Base-by-base conservation (phyloP, 495 filamentous ascomycete genomes). In the Aspergillus saccharolyticus region DNA sequence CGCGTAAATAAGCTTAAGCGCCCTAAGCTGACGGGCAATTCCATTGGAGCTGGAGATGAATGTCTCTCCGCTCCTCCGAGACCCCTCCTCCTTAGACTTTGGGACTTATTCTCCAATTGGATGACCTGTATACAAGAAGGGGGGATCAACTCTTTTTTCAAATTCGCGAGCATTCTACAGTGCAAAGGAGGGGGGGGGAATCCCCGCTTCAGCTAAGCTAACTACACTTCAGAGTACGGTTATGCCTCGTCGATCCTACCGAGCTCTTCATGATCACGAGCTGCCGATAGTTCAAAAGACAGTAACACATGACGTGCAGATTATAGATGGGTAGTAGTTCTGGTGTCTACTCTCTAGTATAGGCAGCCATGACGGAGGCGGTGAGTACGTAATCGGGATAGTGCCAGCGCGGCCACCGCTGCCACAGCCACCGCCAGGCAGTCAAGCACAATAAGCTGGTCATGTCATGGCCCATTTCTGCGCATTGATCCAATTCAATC, bases 371-470 rank as follows among this genome's bases (percentile, higher is more conserved):
- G 44, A 20, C 21, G 44, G 9, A 24, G 22, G 22, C n/a, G 24
- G 14, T 28, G 50, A 24, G 61, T 64, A 64, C 53, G 52, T 64
- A 64, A 64, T 54, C 57, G n/a, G 42, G 49, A 56, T 42, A 54
- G 17, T 19, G 16, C 18, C 17, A 50, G 46, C 56, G 53, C 44
- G 54, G 51, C 48, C 52, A 54, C 59, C 25, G 25, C 25, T 53
- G 58, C 55, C 60, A 63, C 48, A 44, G 51, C 59, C 25, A 9
- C 25, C 55, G 58, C 55, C 60, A 63, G 59, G 56, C 60, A 63
- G 60, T 63, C 45, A 22, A 53, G 50, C 60, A 56, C 54, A 50
- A 21, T 52, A 56, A 63, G 56, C 60, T 56, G 53, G 25, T 18
- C 60, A 39, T 46, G 55, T 44, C 60, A 50, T 57, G 51, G 50